Conservation (phyloP, 495 filamentous ascomycete genomes). For the Neurospora cerealis region DNA sequence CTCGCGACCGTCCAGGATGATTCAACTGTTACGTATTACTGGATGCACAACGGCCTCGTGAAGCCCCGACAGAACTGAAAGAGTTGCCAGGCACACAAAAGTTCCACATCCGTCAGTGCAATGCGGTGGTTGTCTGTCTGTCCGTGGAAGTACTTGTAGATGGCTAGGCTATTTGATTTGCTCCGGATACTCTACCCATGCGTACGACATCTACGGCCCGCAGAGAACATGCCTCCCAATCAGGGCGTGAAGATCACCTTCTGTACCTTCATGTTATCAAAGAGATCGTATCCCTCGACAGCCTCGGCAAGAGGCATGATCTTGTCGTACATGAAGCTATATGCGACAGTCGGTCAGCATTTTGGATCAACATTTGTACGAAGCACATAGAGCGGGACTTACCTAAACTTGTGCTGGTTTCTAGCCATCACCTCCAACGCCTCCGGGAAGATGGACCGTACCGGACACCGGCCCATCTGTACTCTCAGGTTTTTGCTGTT, state of each 20-base stretch:
- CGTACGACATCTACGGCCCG: not conserved
- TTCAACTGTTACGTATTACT: slow-evolving; percentile 90
- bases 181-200: not conserved
- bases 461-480: slow-evolving; percentile 94
- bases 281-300: slow-evolving; percentile 81
- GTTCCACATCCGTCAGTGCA: not conserved
- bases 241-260: slow-evolving; percentile 59
- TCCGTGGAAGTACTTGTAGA: not conserved
- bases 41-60: slow-evolving; percentile 89
- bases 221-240: not conserved
- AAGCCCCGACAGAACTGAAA: slow-evolving; percentile 87
- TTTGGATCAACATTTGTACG: not conserved
- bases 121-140: not conserved
- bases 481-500: slow-evolving; percentile 70
- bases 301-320: slow-evolving; percentile 83
- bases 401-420: slow-evolving; percentile 77
- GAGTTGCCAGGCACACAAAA: not conserved
- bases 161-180: not conserved
- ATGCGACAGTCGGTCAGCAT: slow-evolving; percentile 8
- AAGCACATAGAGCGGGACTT: slow-evolving; percentile 21
- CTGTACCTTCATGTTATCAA: slow-evolving; percentile 86
- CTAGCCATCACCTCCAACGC: slow-evolving; percentile 69
- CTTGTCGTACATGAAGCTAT: slow-evolving; percentile 86
- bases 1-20: slow-evolving; percentile 80
- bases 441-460: slow-evolving; percentile 70